These are phyloP conservation scores for Schwanniomyces sp. DNA, from an alignment of 805 yeast genomes.

Conservation along the genomic window DNA sequence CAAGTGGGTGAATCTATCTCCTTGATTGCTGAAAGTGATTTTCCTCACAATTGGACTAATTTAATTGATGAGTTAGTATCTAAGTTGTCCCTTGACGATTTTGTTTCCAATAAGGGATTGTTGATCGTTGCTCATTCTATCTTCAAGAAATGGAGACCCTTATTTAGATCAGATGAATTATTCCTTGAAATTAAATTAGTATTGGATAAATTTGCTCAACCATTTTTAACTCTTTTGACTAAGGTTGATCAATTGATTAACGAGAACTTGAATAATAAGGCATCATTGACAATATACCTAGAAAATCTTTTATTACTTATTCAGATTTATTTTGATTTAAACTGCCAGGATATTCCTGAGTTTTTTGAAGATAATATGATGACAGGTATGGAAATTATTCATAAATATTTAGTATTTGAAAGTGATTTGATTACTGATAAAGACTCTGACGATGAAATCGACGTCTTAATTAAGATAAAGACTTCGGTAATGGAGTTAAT, in stretches of 20 bases:
- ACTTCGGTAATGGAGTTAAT: slow-evolving; percentile 83
- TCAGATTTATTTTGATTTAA: slow-evolving; percentile 88
- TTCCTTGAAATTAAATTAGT: slow-evolving; percentile 87
- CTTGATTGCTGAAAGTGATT: slow-evolving; percentile 91
- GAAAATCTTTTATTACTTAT: slow-evolving; percentile 70
- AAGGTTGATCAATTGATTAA: slow-evolving; percentile 68
- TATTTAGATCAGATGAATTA: slow-evolving; percentile 86
- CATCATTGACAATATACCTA: slow-evolving; percentile 54
- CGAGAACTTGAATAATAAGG: slow-evolving; percentile 43
- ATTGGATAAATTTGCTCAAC: slow-evolving; percentile 74
- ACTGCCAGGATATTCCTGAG: slow-evolving; percentile 98
- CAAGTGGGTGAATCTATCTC: slow-evolving; percentile 95
- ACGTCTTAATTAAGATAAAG: slow-evolving; percentile 68
- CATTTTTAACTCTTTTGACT: slow-evolving; percentile 70
- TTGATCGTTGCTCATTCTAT: slow-evolving; percentile 92
- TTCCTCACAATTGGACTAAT: slow-evolving; percentile 86
- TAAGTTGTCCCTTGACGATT: slow-evolving; percentile 64
- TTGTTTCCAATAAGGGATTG: slow-evolving; percentile 79
- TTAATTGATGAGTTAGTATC: slow-evolving; percentile 72
- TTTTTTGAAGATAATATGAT: slow-evolving; percentile 90
- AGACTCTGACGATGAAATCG: slow-evolving; percentile 67
- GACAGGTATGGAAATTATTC: slow-evolving; percentile 75
- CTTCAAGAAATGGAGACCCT: slow-evolving; percentile 95
- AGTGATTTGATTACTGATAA: slow-evolving; percentile 54
- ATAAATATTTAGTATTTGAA: slow-evolving; percentile 69